phyloP scores from a whole-genome alignment of 2,329 filamentous ascomycete species.

The Diaporthe helianthi region DNA sequence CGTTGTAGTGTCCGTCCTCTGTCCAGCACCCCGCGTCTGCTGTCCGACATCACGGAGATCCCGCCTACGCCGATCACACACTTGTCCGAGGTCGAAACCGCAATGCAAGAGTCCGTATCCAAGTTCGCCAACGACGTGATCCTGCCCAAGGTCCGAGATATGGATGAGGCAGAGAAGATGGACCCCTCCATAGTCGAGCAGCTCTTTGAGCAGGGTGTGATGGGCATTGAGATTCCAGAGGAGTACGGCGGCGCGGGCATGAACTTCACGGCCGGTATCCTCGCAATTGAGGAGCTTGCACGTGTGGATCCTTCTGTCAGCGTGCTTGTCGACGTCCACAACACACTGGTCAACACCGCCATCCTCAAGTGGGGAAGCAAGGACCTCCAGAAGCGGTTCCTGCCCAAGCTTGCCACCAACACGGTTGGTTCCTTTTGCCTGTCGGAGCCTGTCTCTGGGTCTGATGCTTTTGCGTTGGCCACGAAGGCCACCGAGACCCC shows the following conservation, averaged over 20 bases:
- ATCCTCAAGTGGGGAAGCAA: conserved; percentile 84
- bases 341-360: conserved; percentile 95
- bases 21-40: conserved; percentile 64
- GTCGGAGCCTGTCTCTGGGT: conserved; percentile 90
- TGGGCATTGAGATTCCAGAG: conserved; percentile 97
- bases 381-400: conserved; percentile 81
- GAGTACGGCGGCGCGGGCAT: conserved; percentile 96
- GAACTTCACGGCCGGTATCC: conserved; percentile 97
- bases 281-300: conserved; percentile 96
- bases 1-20: conserved; percentile 56
- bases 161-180: conserved; percentile 98
- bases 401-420: conserved; percentile 88
- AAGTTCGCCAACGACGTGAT: conserved; percentile 92
- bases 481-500: conserved; percentile 87
- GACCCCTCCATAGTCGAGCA: conserved; percentile 87
- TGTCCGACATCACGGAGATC: conserved; percentile 74
- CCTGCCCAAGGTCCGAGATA: conserved; percentile 89
- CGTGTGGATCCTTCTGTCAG: conserved; percentile 93
- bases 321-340: conserved; percentile 96
- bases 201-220: conserved; percentile 95
- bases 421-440: conserved; percentile 93
- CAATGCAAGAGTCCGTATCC: conserved; percentile 88
- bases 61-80: conserved; percentile 92
- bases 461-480: conserved; percentile 92
- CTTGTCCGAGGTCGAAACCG: conserved; percentile 84